Conservation (phyloP, 1,139 yeast genomes). For the Citeromyces siamensis region DNA sequence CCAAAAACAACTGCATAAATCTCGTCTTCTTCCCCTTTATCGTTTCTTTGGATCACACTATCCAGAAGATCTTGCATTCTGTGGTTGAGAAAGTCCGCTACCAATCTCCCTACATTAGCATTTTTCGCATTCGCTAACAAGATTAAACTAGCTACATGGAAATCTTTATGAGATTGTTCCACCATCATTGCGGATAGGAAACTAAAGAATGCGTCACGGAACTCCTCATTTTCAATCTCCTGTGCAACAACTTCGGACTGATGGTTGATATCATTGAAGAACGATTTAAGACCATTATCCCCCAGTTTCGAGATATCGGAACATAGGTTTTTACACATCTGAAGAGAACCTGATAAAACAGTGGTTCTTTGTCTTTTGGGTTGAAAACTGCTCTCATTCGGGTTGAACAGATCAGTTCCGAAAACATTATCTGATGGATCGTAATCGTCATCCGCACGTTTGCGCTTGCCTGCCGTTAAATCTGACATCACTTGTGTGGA, state of each 20-base stretch:
- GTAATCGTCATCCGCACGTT: not conserved
- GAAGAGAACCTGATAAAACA: conserved; percentile 6
- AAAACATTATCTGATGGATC: conserved; percentile 1
- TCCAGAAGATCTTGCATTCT: conserved; percentile 45
- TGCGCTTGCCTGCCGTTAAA: not conserved
- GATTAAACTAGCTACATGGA: conserved; percentile 57
- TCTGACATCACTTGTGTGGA: conserved; percentile 4
- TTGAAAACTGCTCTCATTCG: not conserved
- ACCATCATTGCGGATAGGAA: conserved; percentile 58
- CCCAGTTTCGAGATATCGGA: conserved; percentile 52
- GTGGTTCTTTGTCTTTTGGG: not conserved
- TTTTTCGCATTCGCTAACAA: conserved; percentile 57
- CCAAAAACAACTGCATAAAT: conserved; percentile 8
- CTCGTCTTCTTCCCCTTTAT: conserved; percentile 6
- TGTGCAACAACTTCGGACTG: conserved; percentile 54
- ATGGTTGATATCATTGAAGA: conserved; percentile 55
- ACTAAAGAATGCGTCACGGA: conserved; percentile 45
- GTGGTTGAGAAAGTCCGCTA: conserved; percentile 57
- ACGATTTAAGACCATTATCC: conserved; percentile 27
- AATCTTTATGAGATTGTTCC: conserved; percentile 88
- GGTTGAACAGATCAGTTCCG: not conserved
- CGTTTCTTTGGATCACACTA: conserved; percentile 9
- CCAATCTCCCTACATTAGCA: conserved; percentile 55
- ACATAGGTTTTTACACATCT: conserved; percentile 13
- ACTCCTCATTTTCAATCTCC: conserved; percentile 53